phyloP scores from a whole-genome alignment of 495 filamentous ascomycete species.

The Xylaria sp. region DNA sequence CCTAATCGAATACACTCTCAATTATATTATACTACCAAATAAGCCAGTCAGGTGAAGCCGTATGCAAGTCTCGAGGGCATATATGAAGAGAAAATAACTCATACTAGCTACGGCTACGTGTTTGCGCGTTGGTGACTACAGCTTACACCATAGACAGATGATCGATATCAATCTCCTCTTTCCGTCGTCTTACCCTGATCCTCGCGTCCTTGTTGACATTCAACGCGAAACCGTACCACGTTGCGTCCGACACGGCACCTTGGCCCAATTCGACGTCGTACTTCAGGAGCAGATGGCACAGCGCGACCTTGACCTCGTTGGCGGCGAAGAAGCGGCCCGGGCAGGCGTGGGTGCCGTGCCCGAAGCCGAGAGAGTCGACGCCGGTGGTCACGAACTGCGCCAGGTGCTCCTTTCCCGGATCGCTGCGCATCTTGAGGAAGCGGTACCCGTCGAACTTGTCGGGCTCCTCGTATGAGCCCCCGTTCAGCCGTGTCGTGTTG shows the following conservation, averaged over 20 bases:
- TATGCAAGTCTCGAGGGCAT: neutral
- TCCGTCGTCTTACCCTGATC: slow-evolving; percentile 14
- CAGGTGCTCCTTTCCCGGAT: slow-evolving; percentile 47
- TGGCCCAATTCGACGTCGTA: slow-evolving; percentile 47
- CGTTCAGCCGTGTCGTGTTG: slow-evolving; percentile 41
- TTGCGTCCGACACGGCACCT: neutral
- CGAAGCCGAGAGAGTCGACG: slow-evolving; percentile 45
- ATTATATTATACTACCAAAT: neutral
- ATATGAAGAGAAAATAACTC: neutral
- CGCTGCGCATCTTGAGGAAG: slow-evolving; percentile 50
- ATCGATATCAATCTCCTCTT: slow-evolving; percentile 22
- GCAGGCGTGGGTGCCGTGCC: slow-evolving; percentile 48
- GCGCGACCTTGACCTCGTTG: slow-evolving; percentile 48
- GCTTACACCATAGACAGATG: slow-evolving; percentile 7
- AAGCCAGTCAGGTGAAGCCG: neutral
- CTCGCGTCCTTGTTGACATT: slow-evolving; percentile 8
- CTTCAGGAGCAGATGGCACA: slow-evolving; percentile 48
- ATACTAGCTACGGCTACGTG: neutral
- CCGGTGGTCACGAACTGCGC: slow-evolving; percentile 57
- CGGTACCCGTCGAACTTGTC: slow-evolving; percentile 55
- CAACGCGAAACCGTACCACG: neutral
- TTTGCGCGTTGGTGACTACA: neutral
- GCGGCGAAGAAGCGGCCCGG: slow-evolving; percentile 53
- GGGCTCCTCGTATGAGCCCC: slow-evolving; percentile 50
- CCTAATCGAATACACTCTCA: neutral